Base-by-base conservation (phyloP, 371 early-diverging fungal species). In the Mucor ambiguus region DNA sequence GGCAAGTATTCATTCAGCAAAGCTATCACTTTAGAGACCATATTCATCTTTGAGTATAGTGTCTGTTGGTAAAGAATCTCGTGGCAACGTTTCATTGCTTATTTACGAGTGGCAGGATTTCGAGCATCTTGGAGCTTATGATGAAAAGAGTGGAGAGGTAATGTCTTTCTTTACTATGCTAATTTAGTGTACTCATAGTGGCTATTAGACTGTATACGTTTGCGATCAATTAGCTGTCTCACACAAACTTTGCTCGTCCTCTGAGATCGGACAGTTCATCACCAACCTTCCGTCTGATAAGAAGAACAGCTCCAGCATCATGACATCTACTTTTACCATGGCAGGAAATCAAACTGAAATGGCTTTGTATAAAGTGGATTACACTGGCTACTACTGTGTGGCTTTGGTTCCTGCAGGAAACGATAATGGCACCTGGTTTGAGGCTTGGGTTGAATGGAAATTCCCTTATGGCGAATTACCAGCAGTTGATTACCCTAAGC, bases 401-500 rank as follows among this genome's bases (percentile, higher is more conserved):
- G 81, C 78, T 29, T 63, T 83, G 49, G 58, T 78, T 10, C 75
- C 80, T 37, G 64, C 67, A 1, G 41, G 61, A 29, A 46, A 54
- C 3, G 55, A 48, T 28, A 58, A 75, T 69, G 43, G 64, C 48
- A 72, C 77, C 63, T 49, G 35, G 68, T 90, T 86, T 82, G 74
- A 70, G 7, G 86, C 90, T n/a, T 79, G 74, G 44, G 78, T 93
- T 14, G 85, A 86, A 37, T 90, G 93, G 87, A 75, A 72, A 32
- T 92, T 91, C 69, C 90, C 93, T 18, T 92, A 93, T 76, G 96
- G 98, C 57, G 78, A 83, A 65, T 78, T 96, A 30, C 93, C 95
- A 5, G 95, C 92, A 18, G 72, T 83, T 20, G 95, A 95, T 61
- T 96, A 92, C 73, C 95, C 96, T 1, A 95, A 95, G 71, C 72